These are phyloP conservation scores for Chiua sp. DNA, from an alignment of 1,284 basidiomycete species.

Conservation along the genomic window DNA sequence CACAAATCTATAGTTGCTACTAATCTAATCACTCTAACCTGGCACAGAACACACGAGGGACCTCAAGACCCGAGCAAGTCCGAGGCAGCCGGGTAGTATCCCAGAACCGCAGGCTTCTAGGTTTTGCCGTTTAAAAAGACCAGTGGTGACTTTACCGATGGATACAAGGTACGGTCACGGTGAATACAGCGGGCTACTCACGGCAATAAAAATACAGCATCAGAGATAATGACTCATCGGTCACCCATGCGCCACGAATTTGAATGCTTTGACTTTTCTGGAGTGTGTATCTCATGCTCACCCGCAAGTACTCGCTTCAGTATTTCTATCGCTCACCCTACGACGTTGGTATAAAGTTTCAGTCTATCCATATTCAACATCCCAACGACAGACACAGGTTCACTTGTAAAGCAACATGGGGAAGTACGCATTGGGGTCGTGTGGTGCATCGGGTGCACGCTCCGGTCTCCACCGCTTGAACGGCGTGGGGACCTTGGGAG, in stretches of 20 bases:
- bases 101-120: too few species aligned
- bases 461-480: conserved; percentile 77
- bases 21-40: too few species aligned
- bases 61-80: too few species aligned
- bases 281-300: not conserved
- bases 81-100: too few species aligned
- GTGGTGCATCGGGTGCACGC: conserved; percentile 72
- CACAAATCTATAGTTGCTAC: too few species aligned
- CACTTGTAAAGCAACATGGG: conserved; percentile 86
- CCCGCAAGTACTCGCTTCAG: not conserved
- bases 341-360: conserved; percentile 8
- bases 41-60: too few species aligned
- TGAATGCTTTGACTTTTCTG: not conserved
- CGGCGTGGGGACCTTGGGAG: conserved; percentile 68
- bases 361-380: conserved; percentile 14
- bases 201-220: not conserved
- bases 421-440: conserved; percentile 80
- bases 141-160: too few species aligned
- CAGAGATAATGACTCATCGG: not conserved
- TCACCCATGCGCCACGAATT: not conserved
- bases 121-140: too few species aligned
- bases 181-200: too few species aligned
- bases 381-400: conserved; percentile 18
- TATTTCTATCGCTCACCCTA: conserved; percentile 1
- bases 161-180: too few species aligned